These are phyloP conservation scores for Veloporphyrellus conicus DNA, from an alignment of 1,284 basidiomycete species.

Conservation along the genomic window DNA sequence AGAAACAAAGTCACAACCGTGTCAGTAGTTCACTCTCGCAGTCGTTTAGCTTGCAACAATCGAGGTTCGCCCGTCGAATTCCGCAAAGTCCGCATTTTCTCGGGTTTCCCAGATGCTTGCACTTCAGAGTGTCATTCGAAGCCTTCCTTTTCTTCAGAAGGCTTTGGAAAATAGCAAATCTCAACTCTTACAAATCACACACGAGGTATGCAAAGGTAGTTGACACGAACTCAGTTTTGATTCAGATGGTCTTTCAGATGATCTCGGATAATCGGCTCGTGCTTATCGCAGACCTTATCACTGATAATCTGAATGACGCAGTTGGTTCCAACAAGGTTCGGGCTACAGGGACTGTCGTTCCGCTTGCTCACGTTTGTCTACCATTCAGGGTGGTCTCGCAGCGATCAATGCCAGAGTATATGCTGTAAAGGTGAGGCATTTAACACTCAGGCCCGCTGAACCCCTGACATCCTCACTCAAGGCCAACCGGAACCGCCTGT, in stretches of 20 bases:
- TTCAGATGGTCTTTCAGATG: conserved; percentile 44
- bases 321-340: conserved; percentile 54
- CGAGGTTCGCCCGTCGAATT: conserved; percentile 50
- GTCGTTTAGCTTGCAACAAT: conserved; percentile 55
- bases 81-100: conserved; percentile 60
- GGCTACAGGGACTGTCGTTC: not conserved
- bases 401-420: conserved; percentile 75
- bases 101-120: conserved; percentile 75
- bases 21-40: not conserved
- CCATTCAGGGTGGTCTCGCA: conserved; percentile 56
- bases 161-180: conserved; percentile 58
- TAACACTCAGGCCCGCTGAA: not conserved
- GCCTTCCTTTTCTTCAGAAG: conserved; percentile 56
- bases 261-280: conserved; percentile 66
- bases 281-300: conserved; percentile 58
- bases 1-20: not conserved
- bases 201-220: conserved; percentile 40
- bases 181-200: conserved; percentile 60
- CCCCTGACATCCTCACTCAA: conserved; percentile 21
- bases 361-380: not conserved
- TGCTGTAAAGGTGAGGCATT: conserved; percentile 62
- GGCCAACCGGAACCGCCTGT: conserved; percentile 75
- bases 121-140: conserved; percentile 65
- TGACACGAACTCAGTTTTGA: no score
- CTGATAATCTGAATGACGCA: conserved; percentile 69